Base-by-base conservation (phyloP, 352 stramenopile species). In the Phytophthora podocarpi region DNA sequence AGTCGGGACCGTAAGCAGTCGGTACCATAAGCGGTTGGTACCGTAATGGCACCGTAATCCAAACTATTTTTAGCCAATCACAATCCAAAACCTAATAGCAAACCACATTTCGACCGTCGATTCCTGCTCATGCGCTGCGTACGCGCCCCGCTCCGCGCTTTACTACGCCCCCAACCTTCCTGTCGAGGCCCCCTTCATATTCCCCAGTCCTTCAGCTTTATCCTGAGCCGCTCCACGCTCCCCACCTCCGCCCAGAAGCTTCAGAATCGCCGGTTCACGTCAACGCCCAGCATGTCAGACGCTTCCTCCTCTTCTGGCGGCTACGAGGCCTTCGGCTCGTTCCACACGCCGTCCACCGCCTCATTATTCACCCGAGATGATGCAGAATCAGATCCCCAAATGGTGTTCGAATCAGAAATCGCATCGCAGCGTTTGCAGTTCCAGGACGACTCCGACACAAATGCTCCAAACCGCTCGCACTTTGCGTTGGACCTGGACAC, bases 241-340 rank as follows among this genome's bases (percentile, higher is more conserved):
- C 26, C 23, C 31, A 58, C 32, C 10, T 24, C 48, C 10, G 1
- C 26, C 15, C 32, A 64, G 2, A 70, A 35, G 31, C 60, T 40
- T n/a, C 43, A 59, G 6, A n/a, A 46, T 58, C 32, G 11, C 18
- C 49, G 7, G 4, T 49, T 53, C 5, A 64, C 40, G 11, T 61
- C 49, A 15, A 45, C 52, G 10, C 32, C 49, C 13, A 13, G 8
- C 3, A 59, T 64, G 60, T 3, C 28, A 30, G 34, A 23, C 5
- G 20, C 13, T 15, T 3, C 50, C 5, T 6, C 20, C 1, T 45
- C 47, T 36, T 65, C 42, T 24, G 23, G 12, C 21, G 78, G 80
- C 26, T 93, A 91, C 59, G 73, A 90, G 37, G 72, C 85, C 5
- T 90, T 91, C 15, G 82, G 85, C 21, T 93, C 85, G 9, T 93